phyloP scores from a whole-genome alignment of 192 early-diverging fungal species.

The Phycomyces nitens region DNA sequence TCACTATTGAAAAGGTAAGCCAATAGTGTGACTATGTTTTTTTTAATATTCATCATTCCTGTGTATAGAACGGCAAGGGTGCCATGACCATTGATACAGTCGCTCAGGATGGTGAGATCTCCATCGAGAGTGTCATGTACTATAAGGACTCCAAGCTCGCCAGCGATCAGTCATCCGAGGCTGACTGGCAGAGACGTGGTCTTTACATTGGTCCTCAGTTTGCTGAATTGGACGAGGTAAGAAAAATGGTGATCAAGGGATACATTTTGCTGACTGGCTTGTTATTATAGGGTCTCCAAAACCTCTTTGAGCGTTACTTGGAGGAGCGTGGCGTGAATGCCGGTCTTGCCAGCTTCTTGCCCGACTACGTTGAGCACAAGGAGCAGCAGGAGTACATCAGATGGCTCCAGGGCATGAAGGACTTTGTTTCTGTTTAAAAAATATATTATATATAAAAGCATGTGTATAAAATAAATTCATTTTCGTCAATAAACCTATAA shows the following conservation, averaged over 20 bases:
- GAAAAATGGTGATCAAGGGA: too few relatives aligned
- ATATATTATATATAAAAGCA: not conserved
- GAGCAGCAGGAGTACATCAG: slow-evolving; percentile 89
- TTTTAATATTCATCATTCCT: too few relatives aligned
- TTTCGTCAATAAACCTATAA: not conserved
- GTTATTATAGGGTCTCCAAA: slow-evolving; percentile 64
- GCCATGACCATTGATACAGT: slow-evolving; percentile 79
- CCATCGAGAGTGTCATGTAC: slow-evolving; percentile 80
- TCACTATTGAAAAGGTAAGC: slow-evolving; percentile 75
- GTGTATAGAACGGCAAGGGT: slow-evolving; percentile 64
- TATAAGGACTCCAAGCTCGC: slow-evolving; percentile 63
- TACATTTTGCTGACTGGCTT: too few relatives aligned
- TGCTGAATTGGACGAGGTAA: slow-evolving; percentile 79
- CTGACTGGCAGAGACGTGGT: slow-evolving; percentile 85
- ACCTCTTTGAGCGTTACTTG: slow-evolving; percentile 68
- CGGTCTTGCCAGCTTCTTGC: slow-evolving; percentile 77
- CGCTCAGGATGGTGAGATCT: slow-evolving; percentile 79
- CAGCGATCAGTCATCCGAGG: slow-evolving; percentile 62
- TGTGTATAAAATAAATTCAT: slow-evolving; percentile 13
- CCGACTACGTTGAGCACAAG: slow-evolving; percentile 88
- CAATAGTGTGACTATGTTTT: not conserved
- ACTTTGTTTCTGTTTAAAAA: slow-evolving; percentile 61
- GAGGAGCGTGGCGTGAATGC: slow-evolving; percentile 86
- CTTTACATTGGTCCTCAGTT: slow-evolving; percentile 91
- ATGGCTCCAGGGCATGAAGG: slow-evolving; percentile 81